Base-by-base conservation (phyloP, 2,329 filamentous ascomycete genomes). In the Cadophora luteo-olivacea region DNA sequence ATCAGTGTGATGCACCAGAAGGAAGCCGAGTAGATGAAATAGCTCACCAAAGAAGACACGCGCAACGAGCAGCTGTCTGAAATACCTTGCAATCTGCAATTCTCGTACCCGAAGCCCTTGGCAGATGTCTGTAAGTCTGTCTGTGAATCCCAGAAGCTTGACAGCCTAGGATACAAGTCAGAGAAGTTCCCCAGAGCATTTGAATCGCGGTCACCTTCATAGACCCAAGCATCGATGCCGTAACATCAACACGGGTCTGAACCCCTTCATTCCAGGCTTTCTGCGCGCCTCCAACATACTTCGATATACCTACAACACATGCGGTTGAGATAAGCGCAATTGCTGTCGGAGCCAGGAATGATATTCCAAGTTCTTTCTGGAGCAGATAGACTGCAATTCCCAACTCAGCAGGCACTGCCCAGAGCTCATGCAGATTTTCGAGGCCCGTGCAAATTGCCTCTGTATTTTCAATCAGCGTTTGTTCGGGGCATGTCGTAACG, bases 21-120 rank as follows among this genome's bases (percentile, higher is more conserved):
- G 45, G 4, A 45, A 11, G 11, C 16, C n/a, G 19, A 5, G 25
- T 2, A 32, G 25, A 32, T 8, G 51, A 14, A 41, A 7, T 14
- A n/a, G 9, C 32, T 64, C 25, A 73, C 70, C 70, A n/a, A 74
- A 55, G 55, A 75, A 68, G 1, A 72, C 67, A 48, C 70, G 68
- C 9, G 61, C 33, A 55, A 67, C 70, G 0, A 82, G 70, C 4
- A 82, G 61, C 70, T 75, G 76, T 66, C 82, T 73, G 49, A 80
- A 82, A 8, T 74, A 73, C 52, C 76, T 77, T 0, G 82, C 82
- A 0, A 81, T 70, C 4, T 76, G 73, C 19, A 84, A 70, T 69
- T 83, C 82, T 1, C 75, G 65, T 0, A 79, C 72, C 19, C 82
- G 76, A 0, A 82, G 69, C 9, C 74, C 64, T 45, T 82, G 81